Conservation (phyloP, 2,329 filamentous ascomycete genomes). For the Colletotrichum limetticola region DNA sequence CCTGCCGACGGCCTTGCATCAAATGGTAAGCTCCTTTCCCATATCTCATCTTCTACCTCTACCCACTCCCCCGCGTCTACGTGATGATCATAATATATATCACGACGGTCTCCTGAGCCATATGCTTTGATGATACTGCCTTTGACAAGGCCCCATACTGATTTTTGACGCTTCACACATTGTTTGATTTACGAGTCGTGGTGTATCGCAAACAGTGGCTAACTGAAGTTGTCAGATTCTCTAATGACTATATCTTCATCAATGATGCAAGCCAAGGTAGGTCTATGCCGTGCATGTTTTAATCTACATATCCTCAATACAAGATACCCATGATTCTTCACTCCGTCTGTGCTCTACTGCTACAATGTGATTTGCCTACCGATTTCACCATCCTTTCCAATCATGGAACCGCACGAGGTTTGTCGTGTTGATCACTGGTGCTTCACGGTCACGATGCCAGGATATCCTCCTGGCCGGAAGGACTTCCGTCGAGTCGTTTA, state of each 20-base stretch:
- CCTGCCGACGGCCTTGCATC: no score
- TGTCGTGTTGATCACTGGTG: no score
- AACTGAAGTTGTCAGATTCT: slow-evolving; percentile 23
- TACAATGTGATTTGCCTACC: no score
- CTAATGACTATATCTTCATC: rapidly evolving
- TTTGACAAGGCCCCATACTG: slow-evolving; percentile 37
- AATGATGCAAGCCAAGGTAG: background rate
- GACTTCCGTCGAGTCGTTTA: no score
- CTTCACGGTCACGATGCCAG: no score
- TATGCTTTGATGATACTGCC: slow-evolving; percentile 38
- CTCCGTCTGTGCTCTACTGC: rapidly evolving
- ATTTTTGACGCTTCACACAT: slow-evolving; percentile 27
- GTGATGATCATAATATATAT: slow-evolving; percentile 37
- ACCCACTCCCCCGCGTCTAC: slow-evolving; percentile 6
- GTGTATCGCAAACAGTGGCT: slow-evolving; percentile 8
- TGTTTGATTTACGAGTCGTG: slow-evolving; percentile 20
- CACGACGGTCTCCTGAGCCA: slow-evolving; percentile 39
- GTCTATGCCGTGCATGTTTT: background rate
- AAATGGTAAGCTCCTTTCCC: background rate
- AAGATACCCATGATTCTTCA: background rate
- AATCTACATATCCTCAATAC: background rate
- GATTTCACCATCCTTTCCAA: no score
- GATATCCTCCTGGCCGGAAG: no score
- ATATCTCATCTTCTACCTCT: background rate
- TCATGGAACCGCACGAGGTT: no score